Evolutionary conservation across 352 stramenopile genomes (phyloP).

Genomic region (Phytophthora palmivora): DNA sequence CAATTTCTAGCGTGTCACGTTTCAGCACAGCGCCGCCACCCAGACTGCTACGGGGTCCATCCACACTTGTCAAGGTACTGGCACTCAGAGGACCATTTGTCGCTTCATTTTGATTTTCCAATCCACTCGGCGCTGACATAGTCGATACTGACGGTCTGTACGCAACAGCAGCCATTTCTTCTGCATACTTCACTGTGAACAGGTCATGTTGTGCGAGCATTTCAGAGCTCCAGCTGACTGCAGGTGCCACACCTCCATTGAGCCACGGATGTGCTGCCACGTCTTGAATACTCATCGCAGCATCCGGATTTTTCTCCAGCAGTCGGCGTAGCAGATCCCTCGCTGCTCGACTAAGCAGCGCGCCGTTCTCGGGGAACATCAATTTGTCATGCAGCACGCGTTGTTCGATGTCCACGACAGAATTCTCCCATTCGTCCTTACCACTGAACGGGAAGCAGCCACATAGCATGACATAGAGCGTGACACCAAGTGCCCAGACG

Average conservation of each 20-base stretch:
- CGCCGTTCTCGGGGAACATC: slow-evolving; percentile 36
- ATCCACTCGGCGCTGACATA: slow-evolving; percentile 15
- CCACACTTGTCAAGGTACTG: slow-evolving; percentile 12
- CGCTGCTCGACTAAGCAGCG: slow-evolving; percentile 65
- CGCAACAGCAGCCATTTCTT: slow-evolving; percentile 45
- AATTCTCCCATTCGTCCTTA: slow-evolving; percentile 19
- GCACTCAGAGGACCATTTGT: slow-evolving; percentile 10
- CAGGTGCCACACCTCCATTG: slow-evolving; percentile 49
- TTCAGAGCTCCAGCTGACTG: slow-evolving; percentile 52
- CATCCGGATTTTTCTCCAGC: slow-evolving; percentile 57
- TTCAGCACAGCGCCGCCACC: slow-evolving; percentile 11
- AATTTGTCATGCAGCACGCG: slow-evolving; percentile 40
- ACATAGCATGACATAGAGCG: slow-evolving; percentile 74
- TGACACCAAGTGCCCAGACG: slow-evolving; percentile 77
- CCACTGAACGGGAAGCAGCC: slow-evolving; percentile 61
- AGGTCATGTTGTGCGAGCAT: slow-evolving; percentile 45
- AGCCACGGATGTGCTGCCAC: slow-evolving; percentile 76
- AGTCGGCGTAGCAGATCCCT: slow-evolving; percentile 66
- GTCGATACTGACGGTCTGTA: slow-evolving; percentile 30
- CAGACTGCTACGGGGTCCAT: slow-evolving; percentile 18
- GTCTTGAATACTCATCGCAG: slow-evolving; percentile 66
- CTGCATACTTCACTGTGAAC: slow-evolving; percentile 56
- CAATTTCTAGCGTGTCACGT: slow-evolving; percentile 27
- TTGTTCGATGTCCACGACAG: slow-evolving; percentile 33
- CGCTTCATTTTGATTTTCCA: slow-evolving; percentile 18